phyloP scores from a whole-genome alignment of 192 early-diverging fungal genomes.

The Pilobolus umbonatus region DNA sequence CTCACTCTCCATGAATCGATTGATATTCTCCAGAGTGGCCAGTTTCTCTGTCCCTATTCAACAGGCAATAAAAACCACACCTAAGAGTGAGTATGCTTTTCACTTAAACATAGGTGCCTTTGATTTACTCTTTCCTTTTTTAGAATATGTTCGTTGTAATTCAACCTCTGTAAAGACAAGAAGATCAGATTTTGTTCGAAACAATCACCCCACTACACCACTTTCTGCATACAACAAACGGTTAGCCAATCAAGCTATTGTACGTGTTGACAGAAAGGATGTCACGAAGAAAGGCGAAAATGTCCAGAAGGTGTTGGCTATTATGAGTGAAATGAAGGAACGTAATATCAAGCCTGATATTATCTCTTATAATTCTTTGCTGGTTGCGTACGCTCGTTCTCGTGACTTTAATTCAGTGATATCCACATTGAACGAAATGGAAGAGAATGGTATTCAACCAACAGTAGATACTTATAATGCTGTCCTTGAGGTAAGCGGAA shows the following conservation, averaged over 20 bases:
- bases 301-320: constrained; percentile 1
- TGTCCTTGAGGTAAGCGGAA: constrained; percentile 31
- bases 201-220: constrained; percentile 13
- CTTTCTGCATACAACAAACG: constrained; percentile 1
- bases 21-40: too few relatives aligned
- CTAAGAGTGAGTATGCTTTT: too few relatives aligned
- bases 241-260: not conserved
- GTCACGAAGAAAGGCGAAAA: not conserved
- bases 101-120: too few relatives aligned
- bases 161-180: not conserved
- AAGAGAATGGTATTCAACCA: constrained; percentile 21
- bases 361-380: constrained; percentile 36
- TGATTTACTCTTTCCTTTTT: not conserved
- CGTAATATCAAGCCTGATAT: constrained; percentile 35
- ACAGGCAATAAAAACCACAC: too few relatives aligned
- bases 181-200: not conserved
- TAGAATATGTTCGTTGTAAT: not conserved
- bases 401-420: constrained; percentile 14
- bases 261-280: not conserved
- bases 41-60: too few relatives aligned
- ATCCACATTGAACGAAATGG: constrained; percentile 36
- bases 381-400: constrained; percentile 31
- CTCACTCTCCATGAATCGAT: too few relatives aligned
- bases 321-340: constrained; percentile 25
- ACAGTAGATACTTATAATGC: constrained; percentile 37